Evolutionary conservation across 169 alveolate genomes (phyloP).

Genomic region (Miamiensis avidus): DNA sequence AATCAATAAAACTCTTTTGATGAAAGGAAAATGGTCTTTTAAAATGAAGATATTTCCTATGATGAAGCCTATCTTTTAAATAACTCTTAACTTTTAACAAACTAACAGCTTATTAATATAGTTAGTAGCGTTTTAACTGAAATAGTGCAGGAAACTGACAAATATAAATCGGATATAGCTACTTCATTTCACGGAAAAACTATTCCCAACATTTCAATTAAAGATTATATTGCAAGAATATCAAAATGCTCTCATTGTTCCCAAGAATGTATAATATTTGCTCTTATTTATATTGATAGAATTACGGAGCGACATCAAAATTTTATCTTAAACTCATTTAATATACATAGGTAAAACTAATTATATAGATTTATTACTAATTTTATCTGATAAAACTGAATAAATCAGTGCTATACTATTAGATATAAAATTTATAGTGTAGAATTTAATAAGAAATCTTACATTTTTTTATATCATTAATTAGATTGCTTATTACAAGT

Average conservation of each 20-base stretch:
- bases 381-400: background rate
- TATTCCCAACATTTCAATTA: constrained; percentile 24
- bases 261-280: constrained; percentile 34
- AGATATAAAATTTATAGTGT: no score
- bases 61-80: constrained; percentile 18
- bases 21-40: constrained; percentile 17
- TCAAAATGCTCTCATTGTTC: constrained; percentile 31
- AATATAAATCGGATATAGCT: background rate
- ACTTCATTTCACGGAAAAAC: constrained; percentile 24
- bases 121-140: constrained; percentile 19
- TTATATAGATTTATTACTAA: no score
- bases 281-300: constrained; percentile 50
- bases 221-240: constrained; percentile 41
- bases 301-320: constrained; percentile 36
- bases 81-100: constrained; percentile 1
- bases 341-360: constrained; percentile 34
- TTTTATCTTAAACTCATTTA: constrained; percentile 27
- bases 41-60: constrained; percentile 21
- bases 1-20: constrained; percentile 1
- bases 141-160: constrained; percentile 18
- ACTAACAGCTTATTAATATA: constrained; percentile 12
- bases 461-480: constrained; percentile 4
- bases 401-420: no score
- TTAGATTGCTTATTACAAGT: constrained; percentile 34
- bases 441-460: background rate